These are phyloP conservation scores for Xerocomus nothofagi DNA, from an alignment of 1,284 basidiomycete genomes.

Conservation along the genomic window DNA sequence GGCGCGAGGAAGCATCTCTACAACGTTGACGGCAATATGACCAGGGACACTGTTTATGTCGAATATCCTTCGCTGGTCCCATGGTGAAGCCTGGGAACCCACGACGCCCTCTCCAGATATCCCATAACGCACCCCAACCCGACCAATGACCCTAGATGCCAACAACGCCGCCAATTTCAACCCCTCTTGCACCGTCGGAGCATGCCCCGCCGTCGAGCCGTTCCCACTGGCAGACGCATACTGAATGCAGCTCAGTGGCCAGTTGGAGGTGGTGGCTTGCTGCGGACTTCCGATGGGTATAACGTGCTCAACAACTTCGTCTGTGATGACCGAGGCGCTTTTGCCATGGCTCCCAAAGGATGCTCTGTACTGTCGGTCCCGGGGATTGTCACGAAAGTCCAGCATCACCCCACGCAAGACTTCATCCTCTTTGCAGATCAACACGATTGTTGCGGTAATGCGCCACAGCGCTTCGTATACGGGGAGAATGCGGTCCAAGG, in stretches of 20 bases:
- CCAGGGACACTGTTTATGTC: background rate
- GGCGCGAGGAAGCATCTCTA: conserved; percentile 2
- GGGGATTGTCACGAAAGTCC: conserved; percentile 42
- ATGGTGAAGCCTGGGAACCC: conserved; percentile 12
- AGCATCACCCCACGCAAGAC: conserved; percentile 34
- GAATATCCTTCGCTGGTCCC: conserved; percentile 24
- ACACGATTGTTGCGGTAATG: conserved; percentile 47
- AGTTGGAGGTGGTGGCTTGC: conserved; percentile 22
- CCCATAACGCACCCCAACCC: conserved; percentile 30
- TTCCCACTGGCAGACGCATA: conserved; percentile 6
- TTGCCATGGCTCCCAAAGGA: conserved; percentile 17
- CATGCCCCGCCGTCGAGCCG: conserved; percentile 25
- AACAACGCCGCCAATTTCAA: conserved; percentile 49
- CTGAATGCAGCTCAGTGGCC: conserved; percentile 17
- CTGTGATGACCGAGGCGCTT: conserved; percentile 42
- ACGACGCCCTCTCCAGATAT: conserved; percentile 22
- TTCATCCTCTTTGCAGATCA: conserved; percentile 26
- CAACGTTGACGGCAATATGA: background rate
- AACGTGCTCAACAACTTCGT: conserved; percentile 46
- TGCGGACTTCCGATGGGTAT: conserved; percentile 48
- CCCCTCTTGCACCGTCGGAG: conserved; percentile 47
- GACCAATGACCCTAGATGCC: conserved; percentile 41
- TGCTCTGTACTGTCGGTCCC: conserved; percentile 35
- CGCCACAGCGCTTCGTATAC: conserved; percentile 64
- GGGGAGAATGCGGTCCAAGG: conserved; percentile 54